Conservation (phyloP, 805 yeast genomes). For the Naumovozyma baii region DNA sequence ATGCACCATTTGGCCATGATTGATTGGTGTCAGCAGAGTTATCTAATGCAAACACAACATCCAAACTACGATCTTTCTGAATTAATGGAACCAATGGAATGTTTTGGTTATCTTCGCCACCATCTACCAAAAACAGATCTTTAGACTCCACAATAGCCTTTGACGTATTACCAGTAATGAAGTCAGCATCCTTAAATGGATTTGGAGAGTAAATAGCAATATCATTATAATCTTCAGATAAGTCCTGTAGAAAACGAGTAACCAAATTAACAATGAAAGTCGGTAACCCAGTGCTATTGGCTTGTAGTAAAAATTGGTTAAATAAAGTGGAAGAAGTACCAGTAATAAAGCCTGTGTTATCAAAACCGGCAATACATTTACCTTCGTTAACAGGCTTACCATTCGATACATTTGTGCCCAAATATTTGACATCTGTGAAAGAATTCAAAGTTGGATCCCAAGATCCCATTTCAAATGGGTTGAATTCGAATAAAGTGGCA, state of each 20-base stretch:
- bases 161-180: constrained; percentile 24
- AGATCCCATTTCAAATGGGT: constrained; percentile 71
- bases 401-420: constrained; percentile 55
- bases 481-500: constrained; percentile 57
- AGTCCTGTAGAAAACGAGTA: constrained; percentile 36
- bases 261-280: constrained; percentile 33
- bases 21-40: constrained; percentile 54
- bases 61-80: constrained; percentile 50
- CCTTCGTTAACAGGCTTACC: constrained; percentile 44
- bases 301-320: constrained; percentile 51
- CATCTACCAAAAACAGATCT: constrained; percentile 51
- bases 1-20: constrained; percentile 60
- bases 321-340: constrained; percentile 80
- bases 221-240: constrained; percentile 47
- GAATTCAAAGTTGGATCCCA: constrained; percentile 72
- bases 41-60: constrained; percentile 56
- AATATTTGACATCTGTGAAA: constrained; percentile 56
- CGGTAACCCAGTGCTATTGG: constrained; percentile 39
- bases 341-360: constrained; percentile 70
- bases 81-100: constrained; percentile 56
- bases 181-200: constrained; percentile 47
- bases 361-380: constrained; percentile 58
- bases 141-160: constrained; percentile 33
- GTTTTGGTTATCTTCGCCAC: constrained; percentile 61
- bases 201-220: constrained; percentile 66